phyloP scores from a whole-genome alignment of 2,329 filamentous ascomycete species.

The Gaeumannomyces sp. region DNA sequence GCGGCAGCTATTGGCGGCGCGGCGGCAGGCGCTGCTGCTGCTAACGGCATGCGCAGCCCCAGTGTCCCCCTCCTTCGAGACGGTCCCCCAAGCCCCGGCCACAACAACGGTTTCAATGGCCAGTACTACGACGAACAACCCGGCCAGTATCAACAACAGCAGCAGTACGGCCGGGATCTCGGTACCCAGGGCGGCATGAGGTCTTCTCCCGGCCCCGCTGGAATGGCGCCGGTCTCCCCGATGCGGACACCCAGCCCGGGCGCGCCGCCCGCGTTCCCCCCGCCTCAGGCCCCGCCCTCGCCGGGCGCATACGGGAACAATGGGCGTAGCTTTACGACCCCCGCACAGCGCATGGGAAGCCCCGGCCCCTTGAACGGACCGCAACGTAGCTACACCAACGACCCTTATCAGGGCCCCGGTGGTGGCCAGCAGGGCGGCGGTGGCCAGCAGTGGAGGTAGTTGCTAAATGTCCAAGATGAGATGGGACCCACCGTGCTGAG shows the following conservation, averaged over 20 bases:
- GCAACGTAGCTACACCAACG: conserved; percentile 15
- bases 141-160: background rate
- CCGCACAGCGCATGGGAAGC: conserved; percentile 12
- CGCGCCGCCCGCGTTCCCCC: conserved; percentile 2
- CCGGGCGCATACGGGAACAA: background rate
- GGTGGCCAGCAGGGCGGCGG: background rate
- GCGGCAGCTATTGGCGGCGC: background rate
- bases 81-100: conserved; percentile 18
- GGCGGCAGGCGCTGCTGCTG: conserved; percentile 16
- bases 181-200: conserved; percentile 8
- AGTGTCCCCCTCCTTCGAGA: conserved; percentile 23
- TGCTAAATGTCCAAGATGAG: background rate
- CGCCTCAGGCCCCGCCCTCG: background rate
- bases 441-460: conserved; percentile 11
- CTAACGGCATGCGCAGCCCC: conserved; percentile 18
- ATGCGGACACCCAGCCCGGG: conserved; percentile 9
- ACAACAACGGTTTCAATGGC: conserved; percentile 8
- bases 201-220: background rate
- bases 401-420: conserved; percentile 1
- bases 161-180: background rate
- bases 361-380: conserved; percentile 11
- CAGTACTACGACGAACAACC: conserved; percentile 4
- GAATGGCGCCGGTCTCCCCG: background rate
- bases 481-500: background rate
- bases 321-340: conserved; percentile 21